These are phyloP conservation scores for Lecanicillium sp. DNA, from an alignment of 2,329 filamentous ascomycete genomes.

Conservation along the genomic window DNA sequence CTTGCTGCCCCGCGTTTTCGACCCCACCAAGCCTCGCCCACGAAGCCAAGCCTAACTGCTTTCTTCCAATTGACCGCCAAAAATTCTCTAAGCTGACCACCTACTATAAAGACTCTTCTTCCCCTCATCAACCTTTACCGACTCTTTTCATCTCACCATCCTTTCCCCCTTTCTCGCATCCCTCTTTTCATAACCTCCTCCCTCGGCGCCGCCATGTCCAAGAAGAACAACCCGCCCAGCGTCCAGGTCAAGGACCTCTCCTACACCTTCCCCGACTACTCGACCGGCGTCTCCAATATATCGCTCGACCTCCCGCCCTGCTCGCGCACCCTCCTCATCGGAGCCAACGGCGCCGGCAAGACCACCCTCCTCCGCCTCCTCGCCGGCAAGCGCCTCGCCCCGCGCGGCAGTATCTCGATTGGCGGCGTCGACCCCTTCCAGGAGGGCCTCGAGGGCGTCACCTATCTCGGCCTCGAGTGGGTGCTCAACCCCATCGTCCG, in stretches of 20 bases:
- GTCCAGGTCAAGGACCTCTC: constrained; percentile 72
- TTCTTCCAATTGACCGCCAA: too few species aligned
- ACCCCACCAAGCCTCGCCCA: too few species aligned
- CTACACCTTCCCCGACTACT: constrained; percentile 84
- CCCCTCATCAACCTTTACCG: too few species aligned
- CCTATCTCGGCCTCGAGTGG: constrained; percentile 96
- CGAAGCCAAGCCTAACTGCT: too few species aligned
- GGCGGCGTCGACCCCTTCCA: constrained; percentile 88
- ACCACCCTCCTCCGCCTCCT: constrained; percentile 92
- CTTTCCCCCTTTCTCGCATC: not conserved
- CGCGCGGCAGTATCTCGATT: constrained; percentile 66
- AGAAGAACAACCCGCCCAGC: constrained; percentile 40
- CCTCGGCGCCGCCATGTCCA: constrained; percentile 21
- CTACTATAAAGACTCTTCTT: too few species aligned
- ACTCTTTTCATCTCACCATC: not conserved
- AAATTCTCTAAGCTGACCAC: too few species aligned
- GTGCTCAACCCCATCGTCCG: constrained; percentile 95
- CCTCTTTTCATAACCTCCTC: not conserved
- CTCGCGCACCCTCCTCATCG: constrained; percentile 85
- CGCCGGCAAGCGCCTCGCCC: constrained; percentile 89
- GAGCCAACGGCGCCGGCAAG: constrained; percentile 95
- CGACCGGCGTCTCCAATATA: constrained; percentile 70
- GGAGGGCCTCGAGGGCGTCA: constrained; percentile 83
- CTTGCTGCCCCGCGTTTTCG: too few species aligned
- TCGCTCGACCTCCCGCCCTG: constrained; percentile 70